Base-by-base conservation (phyloP, 2,329 filamentous ascomycete genomes). In the Anisogramma anomala region DNA sequence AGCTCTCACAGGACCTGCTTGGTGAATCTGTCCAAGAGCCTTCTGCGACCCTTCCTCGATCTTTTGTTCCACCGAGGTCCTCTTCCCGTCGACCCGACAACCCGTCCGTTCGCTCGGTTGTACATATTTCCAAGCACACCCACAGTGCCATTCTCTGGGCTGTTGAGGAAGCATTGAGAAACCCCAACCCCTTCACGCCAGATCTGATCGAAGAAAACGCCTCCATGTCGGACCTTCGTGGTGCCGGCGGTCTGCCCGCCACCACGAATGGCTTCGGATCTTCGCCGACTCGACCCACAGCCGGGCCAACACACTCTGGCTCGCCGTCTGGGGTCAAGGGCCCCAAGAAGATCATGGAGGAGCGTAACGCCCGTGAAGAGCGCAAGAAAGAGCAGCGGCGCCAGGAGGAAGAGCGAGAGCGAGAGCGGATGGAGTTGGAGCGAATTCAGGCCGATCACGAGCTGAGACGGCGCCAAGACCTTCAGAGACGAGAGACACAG, bases 61-160 rank as follows among this genome's bases (percentile, higher is more conserved):
- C 56, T 42, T 52, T 46, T 51, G 48, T 45, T 50, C 52, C 45
- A 44, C 50, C 49, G 30, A 53, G 54, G 41, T 51, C 53, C 38
- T 52, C 55, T 46, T 58, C 57, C 46, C 55, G 47, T 46, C 53
- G 41, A 51, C 19, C 23, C 18, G 33, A 60, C 41, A 57, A 50
- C 45, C 55, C 59, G 37, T 58, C 64, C 40, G 60, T 65, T 31
- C 68, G 72, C 48, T 66, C 67, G 6, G 63, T 64, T 40, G 58
- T 71, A 47, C 78, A 77, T 54, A 80, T 95, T 60, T 94, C 87
- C 35, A 81, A 77, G 52, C 79, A 84, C 50, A 94, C 86, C 34
- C 84, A 85, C 49, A 84, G 83, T 60, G 89, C 91, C 27, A 88
- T 98, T 58, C 80, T 94, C 53, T 96, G 84, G 68, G 79, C 87